Percentiles rank a stretch among this genome's conserved stretches.
Evolutionary conservation across 2,329 filamentous ascomycete species (phyloP).

Genomic region (Beauveria brongniartii): DNA sequence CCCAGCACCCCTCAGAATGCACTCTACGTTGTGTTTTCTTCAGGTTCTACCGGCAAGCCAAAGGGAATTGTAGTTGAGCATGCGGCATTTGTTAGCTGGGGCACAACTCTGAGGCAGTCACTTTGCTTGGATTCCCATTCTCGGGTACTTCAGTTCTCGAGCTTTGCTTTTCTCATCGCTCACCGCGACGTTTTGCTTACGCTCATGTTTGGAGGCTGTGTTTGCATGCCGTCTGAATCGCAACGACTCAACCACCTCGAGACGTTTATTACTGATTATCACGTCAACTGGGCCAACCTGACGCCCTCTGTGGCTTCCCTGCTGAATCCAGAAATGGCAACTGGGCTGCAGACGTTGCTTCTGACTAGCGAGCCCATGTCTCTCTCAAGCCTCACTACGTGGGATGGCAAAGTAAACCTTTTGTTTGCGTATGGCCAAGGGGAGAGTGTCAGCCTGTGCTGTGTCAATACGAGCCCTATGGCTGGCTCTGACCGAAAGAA

Average conservation of each 20-base stretch:
- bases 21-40: constrained; percentile 40
- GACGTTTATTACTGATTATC: constrained; percentile 5
- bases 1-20: background rate
- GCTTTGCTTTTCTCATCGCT: constrained; percentile 6
- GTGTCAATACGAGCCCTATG: background rate
- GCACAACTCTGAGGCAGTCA: background rate
- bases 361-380: background rate
- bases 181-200: constrained; percentile 4
- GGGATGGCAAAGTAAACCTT: background rate
- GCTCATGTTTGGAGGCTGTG: constrained; percentile 4
- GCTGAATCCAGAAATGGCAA: background rate
- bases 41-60: constrained; percentile 42
- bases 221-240: constrained; percentile 12
- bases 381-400: background rate
- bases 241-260: constrained; percentile 7
- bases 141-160: constrained; percentile 10
- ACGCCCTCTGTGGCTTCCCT: constrained; percentile 5
- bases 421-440: background rate
- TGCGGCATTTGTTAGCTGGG: constrained; percentile 5
- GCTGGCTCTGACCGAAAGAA: background rate
- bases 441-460: background rate
- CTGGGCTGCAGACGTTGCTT: background rate
- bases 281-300: constrained; percentile 11
- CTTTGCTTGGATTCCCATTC: background rate
- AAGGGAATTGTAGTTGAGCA: constrained; percentile 38